Conservation (phyloP, 176 grass and related monocot genomes). For the Themeda triandra region DNA sequence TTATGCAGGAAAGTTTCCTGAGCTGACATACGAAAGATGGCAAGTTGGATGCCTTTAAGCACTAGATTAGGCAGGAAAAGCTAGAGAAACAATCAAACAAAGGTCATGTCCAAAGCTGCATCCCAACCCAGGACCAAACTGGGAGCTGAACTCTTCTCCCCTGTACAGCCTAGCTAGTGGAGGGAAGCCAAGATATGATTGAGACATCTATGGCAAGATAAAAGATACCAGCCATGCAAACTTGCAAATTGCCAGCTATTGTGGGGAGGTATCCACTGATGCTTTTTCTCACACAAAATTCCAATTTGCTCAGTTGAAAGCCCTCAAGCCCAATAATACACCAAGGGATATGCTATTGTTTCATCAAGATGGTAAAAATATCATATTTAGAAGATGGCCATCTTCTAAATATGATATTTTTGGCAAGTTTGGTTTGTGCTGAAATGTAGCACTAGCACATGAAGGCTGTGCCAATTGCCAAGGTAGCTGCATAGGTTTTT, state of each 20-base stretch:
- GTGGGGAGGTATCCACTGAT: conserved; percentile 2
- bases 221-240: conserved; percentile 11
- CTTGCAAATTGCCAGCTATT: conserved; percentile 30
- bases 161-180: conserved; percentile 32
- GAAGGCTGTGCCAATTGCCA: background rate
- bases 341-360: conserved; percentile 25
- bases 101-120: conserved; percentile 18
- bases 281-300: background rate
- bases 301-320: conserved; percentile 19
- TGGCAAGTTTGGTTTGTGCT: background rate
- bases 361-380: background rate
- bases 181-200: conserved; percentile 6
- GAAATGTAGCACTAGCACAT: background rate
- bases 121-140: conserved; percentile 26
- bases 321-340: conserved; percentile 30
- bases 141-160: conserved; percentile 19
- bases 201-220: conserved; percentile 25
- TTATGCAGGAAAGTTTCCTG: conserved; percentile 20
- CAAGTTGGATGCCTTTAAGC: conserved; percentile 9
- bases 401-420: background rate
- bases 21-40: conserved; percentile 14
- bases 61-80: conserved; percentile 32
- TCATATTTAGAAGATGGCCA: background rate
- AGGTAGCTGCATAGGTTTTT: background rate
- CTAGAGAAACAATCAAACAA: background rate